Evolutionary conservation across 1,284 basidiomycete genomes (phyloP), one percentile per base, ranked within the genome.

Genomic region (Thelephora terrestris): DNA sequence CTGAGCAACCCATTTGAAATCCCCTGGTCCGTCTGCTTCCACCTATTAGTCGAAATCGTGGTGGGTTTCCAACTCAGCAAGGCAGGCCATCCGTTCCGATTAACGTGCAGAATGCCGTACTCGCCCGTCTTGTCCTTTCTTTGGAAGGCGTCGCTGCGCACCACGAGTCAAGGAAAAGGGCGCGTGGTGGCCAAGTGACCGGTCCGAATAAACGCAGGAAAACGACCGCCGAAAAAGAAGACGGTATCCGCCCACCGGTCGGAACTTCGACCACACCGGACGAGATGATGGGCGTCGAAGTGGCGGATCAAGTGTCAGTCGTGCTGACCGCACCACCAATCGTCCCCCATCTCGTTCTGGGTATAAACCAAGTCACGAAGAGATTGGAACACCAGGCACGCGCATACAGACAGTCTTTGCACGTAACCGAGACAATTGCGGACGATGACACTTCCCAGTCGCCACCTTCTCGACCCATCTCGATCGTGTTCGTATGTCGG

Each of bases 281-380:
- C 14, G 29, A 32, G 14, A 6, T 12, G 29, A 32, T 32, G 29
- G 29, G 3, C 29, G 5, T 10, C 14, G 7, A 32, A 10, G 29
- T 9, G 17, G 17, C 39, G 24, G 20, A 21, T 17, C 52, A 44
- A 39, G 17, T 20, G 23, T 21, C 39, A 42, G 39, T 12, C n/a
- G n/a, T 42, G 10, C 39, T 18, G 12, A 42, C 20, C n/a, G 38
- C 50, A 4, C 18, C 56, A 9, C 52, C 62, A 7, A 62, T 80
- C 21, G 62, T 81, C 12, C 54, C 70, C 10, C 75, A 84, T 59
- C 55, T 87, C 37, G 67, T 75, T 1, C 62, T 85, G 39, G 91
- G 91, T 10, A 83, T 93, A 55, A 94, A 92, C 58, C 73, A 80
- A 58, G 85, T 91, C 7, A 88, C 89, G 20, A 86, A 80, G 62